A percentile compares a stretch with the other conserved stretches of the same genome.
These are phyloP conservation scores for Hanseniaspora osmophila DNA, from an alignment of 805 yeast species.

Conservation along the genomic window DNA sequence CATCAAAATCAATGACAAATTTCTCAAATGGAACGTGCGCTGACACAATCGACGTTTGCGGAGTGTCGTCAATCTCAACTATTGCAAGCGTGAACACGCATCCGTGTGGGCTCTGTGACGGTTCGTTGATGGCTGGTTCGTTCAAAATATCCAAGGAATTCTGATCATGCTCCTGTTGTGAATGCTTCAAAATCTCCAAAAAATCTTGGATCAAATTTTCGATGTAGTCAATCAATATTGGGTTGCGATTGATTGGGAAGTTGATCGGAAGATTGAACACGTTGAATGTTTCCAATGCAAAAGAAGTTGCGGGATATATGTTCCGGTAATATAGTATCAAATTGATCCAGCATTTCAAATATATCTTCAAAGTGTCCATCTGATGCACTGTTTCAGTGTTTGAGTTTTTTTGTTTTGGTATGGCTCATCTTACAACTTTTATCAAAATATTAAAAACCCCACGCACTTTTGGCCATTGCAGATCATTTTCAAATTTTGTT, in stretches of 20 bases:
- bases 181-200: slow-evolving; percentile 2
- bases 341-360: slow-evolving; percentile 25
- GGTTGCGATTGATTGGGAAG: slow-evolving; percentile 33
- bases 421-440: too few relatives aligned
- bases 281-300: slow-evolving; percentile 23
- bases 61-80: background rate
- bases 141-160: background rate
- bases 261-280: slow-evolving; percentile 29
- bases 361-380: slow-evolving; percentile 16
- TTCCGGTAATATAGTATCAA: slow-evolving; percentile 24
- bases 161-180: background rate
- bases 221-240: slow-evolving; percentile 27
- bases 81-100: background rate
- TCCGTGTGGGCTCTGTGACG: background rate
- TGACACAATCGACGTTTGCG: background rate
- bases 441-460: too few relatives aligned
- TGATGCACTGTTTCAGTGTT: too few relatives aligned
- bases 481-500: too few relatives aligned
- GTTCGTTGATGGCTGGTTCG: background rate
- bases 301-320: slow-evolving; percentile 25
- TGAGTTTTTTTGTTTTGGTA: too few relatives aligned
- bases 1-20: slow-evolving; percentile 20
- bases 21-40: slow-evolving; percentile 10
- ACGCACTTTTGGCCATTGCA: too few relatives aligned
- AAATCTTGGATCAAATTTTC: slow-evolving; percentile 21